Percentiles rank a stretch among this genome's conserved stretches.
Conservation (phyloP, 345 rosid genomes). For the Xanthoceras sorbifolium region DNA sequence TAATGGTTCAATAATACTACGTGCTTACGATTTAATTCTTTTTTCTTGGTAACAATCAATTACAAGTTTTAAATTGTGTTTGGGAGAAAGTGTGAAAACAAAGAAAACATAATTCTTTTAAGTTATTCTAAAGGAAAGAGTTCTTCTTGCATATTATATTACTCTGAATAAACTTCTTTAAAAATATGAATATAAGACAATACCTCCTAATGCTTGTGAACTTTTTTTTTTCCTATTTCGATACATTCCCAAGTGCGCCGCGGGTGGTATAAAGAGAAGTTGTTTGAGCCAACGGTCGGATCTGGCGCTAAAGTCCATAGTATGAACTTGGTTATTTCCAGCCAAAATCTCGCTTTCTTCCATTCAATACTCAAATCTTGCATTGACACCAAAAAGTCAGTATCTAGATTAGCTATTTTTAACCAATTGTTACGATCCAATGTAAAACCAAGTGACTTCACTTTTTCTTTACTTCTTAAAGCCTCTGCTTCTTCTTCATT, state of each 20-base stretch:
- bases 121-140: not conserved
- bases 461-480: conserved; percentile 59
- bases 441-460: conserved; percentile 51
- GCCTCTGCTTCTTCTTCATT: conserved; percentile 35
- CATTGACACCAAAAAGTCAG: conserved; percentile 34
- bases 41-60: too few species aligned
- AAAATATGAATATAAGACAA: not conserved
- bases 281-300: not conserved
- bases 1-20: conserved; percentile 67
- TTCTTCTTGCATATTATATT: too few species aligned
- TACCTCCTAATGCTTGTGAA: too few species aligned
- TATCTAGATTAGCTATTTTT: conserved; percentile 45
- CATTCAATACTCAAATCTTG: conserved; percentile 51
- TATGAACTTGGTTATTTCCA: conserved; percentile 34
- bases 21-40: too few species aligned
- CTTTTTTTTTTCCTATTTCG: too few species aligned
- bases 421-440: conserved; percentile 51
- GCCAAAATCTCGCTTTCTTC: conserved; percentile 41
- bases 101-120: not conserved
- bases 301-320: not conserved
- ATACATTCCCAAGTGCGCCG: not conserved
- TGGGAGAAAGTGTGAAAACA: conserved; percentile 50
- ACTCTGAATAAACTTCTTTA: too few species aligned
- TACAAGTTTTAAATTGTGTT: too few species aligned
- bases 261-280: not conserved